Percentiles rank a stretch among this genome's conserved stretches.
Evolutionary conservation across 2,329 filamentous ascomycete species (phyloP).

Genomic region (Chaetothyriales sp.): DNA sequence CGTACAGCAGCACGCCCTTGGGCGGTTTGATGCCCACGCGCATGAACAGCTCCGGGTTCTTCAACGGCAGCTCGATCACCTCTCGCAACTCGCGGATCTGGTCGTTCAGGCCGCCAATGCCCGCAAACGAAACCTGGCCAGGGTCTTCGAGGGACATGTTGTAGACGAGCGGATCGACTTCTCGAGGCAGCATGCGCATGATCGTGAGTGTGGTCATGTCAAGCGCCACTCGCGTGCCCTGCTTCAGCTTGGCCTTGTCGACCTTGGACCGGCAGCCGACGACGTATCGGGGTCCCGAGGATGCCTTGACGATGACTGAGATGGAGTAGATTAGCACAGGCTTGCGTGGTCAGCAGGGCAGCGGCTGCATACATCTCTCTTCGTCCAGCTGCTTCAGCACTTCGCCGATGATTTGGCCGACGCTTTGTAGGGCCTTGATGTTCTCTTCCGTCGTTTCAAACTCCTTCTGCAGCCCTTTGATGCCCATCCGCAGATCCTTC

Average conservation of each 20-base stretch:
- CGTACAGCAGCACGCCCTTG: constrained; percentile 92
- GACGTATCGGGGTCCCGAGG: constrained; percentile 91
- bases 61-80: constrained; percentile 93
- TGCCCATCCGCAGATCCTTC: constrained; percentile 83
- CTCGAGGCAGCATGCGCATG: constrained; percentile 97
- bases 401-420: constrained; percentile 97
- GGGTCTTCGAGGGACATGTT: constrained; percentile 99
- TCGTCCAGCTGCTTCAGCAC: constrained; percentile 98
- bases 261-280: constrained; percentile 97
- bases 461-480: constrained; percentile 88
- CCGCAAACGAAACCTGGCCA: constrained; percentile 91
- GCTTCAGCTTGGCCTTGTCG: constrained; percentile 92
- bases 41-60: constrained; percentile 95
- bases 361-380: constrained; percentile 66
- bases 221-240: constrained; percentile 90
- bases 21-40: constrained; percentile 97
- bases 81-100: constrained; percentile 95
- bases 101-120: constrained; percentile 94
- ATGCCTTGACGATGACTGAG: constrained; percentile 93
- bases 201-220: constrained; percentile 99
- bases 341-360: neutral
- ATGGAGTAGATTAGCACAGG: constrained; percentile 1
- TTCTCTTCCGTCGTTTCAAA: constrained; percentile 97
- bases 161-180: constrained; percentile 97
- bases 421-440: constrained; percentile 97